Base-by-base conservation (phyloP, 805 yeast genomes). In the Schwanniomyces yamadae region DNA sequence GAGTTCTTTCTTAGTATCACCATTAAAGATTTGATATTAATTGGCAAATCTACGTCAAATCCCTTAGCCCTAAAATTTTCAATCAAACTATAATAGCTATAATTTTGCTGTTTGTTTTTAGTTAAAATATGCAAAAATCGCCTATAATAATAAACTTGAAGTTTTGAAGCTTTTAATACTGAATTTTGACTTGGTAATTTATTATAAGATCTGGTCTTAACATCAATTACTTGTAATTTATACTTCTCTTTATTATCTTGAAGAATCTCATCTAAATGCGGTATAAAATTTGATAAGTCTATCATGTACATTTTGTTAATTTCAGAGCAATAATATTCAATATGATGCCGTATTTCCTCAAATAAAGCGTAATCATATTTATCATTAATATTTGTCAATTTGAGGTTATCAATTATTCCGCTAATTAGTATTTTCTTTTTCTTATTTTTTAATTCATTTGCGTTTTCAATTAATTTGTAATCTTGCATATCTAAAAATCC, bases 71-170 rank as follows among this genome's bases (percentile, higher is more conserved):
- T 38, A 7, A 77, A 71, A 51, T 79, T 80, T 17, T 64, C 61
- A 2, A 72, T 32, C 19, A 79, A 51, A 45, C 69, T 64, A 1
- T 55, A 37, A 50, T 75, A 78, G 0, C 76, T 61, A 0, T 41
- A 28, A 2, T 54, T 45, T 27, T 54, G 39, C 17, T 37, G 33
- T 3, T 55, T 27, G 10, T 47, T 45, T 0, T 49, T 32, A 15
- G 40, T 40, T 22, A 80, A 44, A 2, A 57, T 39, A 14, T 64
- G 71, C 5, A 81, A 44, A 34, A 84, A 67, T 27, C 64, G 55
- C 14, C 76, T 61, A 52, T 84, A 84, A 44, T 78, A 72, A 58
- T 69, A 68, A 3, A 81, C 78, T 59, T 84, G 93, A n/a, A 69
- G 40, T 47, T 72, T 71, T 2, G 84, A 71, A 5, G 73, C 63